These are phyloP conservation scores for Acorus gramineus DNA, from an alignment of 106 monocot species.

Conservation along the genomic window DNA sequence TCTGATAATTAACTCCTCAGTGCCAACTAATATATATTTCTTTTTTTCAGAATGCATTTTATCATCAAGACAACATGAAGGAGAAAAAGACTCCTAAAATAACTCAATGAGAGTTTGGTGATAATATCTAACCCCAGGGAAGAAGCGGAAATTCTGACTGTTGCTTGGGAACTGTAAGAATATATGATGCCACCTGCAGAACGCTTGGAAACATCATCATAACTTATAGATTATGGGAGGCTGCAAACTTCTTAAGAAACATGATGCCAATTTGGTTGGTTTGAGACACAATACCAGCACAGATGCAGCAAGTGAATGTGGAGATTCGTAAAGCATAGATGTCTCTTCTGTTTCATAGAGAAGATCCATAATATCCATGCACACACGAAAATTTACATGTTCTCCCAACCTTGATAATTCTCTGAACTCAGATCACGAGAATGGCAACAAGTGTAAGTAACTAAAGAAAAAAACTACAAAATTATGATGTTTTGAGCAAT, in stretches of 20 bases:
- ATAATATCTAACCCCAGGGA: slow-evolving; percentile 69
- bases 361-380: slow-evolving; percentile 89
- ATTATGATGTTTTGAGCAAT: no score
- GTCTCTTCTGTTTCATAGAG: slow-evolving; percentile 73
- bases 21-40: no score
- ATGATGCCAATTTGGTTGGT: no score
- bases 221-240: no score
- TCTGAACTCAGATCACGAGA: slow-evolving; percentile 20
- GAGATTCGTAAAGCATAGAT: slow-evolving; percentile 22
- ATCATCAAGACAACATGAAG: no score
- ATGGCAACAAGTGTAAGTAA: neutral
- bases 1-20: no score
- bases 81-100: no score
- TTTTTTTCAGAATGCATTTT: no score
- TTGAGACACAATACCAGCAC: slow-evolving; percentile 33
- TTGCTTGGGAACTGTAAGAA: slow-evolving; percentile 62
- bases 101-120: neutral
- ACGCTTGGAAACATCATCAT: neutral
- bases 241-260: no score
- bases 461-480: neutral
- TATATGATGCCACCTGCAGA: slow-evolving; percentile 61
- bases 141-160: slow-evolving; percentile 74
- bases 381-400: slow-evolving; percentile 41
- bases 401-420: slow-evolving; percentile 66
- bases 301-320: slow-evolving; percentile 44